Evolutionary conservation across 2,329 filamentous ascomycete genomes (phyloP), one percentile per base, ranked within the genome.

Genomic region (Hyphodiscus sp.): DNA sequence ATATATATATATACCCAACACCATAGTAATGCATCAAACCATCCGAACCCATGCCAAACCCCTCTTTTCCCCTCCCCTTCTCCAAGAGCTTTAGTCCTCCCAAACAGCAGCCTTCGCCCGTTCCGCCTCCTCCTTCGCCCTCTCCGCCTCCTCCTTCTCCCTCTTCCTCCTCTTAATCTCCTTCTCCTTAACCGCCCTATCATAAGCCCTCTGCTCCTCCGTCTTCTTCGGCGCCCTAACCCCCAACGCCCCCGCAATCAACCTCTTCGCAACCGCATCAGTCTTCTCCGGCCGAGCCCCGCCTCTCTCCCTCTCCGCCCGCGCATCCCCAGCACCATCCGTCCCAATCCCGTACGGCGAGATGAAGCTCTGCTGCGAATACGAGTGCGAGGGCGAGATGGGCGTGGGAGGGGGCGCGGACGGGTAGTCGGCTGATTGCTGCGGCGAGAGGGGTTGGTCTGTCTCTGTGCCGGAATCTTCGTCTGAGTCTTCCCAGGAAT

Each of bases 231-330:
- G 89, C 33, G 85, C 83, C 65, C 85, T 83, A 51, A 96, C 81
- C 0, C 94, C 94, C 60, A 97, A 73, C 0, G 89, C 91, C 2
- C 87, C 88, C 0, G 90, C 91, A 68, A 99, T 97, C 81, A 99
- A 79, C 55, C 94, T 78, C 57, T 87, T 82, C 5, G 94, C 94
- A 41, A 95, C 90, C 0, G 91, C 89, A 57, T 95, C 95, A 58
- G 91, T 95, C 76, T 96, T 99, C 72, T 96, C 91, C 0, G 91
- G 92, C 41, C 88, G 63, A 63, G 62, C 6, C 38, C 16, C 41
- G 33, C 23, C 53, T 53, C 48, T 52, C 55, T 56, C 20, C 47
- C 45, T 6, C 20, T 54, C 1, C 43, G 46, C 30, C 1, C 33
- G 2, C 11, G 16, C 11, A 38, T 38, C 33, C 13, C 33, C 33